Percentiles rank a stretch among this genome's conserved stretches.
Conservation (phyloP, 192 early-diverging fungal species). For the Linnemannia schmuckeri region DNA sequence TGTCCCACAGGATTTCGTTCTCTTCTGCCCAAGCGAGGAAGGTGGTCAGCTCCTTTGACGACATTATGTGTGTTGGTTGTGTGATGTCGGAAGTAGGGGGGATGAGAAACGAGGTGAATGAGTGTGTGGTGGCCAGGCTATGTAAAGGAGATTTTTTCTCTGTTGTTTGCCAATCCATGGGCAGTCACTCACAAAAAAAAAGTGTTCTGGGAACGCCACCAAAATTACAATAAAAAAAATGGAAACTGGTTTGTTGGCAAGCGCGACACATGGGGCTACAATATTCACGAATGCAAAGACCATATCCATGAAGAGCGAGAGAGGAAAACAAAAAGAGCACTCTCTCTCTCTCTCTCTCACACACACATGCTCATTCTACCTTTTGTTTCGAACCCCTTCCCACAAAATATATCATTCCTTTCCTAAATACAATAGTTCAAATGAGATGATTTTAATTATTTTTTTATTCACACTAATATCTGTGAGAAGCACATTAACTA, state of each 20-base stretch:
- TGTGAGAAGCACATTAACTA: too few relatives aligned
- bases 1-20: constrained; percentile 68
- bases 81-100: background rate
- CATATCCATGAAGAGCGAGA: too few relatives aligned
- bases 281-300: too few relatives aligned
- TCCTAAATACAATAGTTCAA: too few relatives aligned
- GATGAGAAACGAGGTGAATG: background rate
- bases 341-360: too few relatives aligned
- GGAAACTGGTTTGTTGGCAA: background rate
- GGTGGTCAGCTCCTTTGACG: constrained; percentile 33
- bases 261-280: background rate
- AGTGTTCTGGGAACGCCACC: background rate
- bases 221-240: background rate
- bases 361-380: too few relatives aligned
- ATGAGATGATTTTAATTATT: too few relatives aligned
- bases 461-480: too few relatives aligned
- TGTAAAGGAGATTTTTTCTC: background rate
- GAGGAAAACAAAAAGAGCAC: too few relatives aligned
- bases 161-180: background rate
- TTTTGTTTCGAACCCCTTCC: too few relatives aligned
- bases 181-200: background rate
- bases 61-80: constrained; percentile 13
- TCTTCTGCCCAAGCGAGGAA: constrained; percentile 64
- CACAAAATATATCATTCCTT: too few relatives aligned
- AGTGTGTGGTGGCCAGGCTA: background rate